Evolutionary conservation across 495 filamentous ascomycete species (phyloP).

Genomic region (Collariella sp.): DNA sequence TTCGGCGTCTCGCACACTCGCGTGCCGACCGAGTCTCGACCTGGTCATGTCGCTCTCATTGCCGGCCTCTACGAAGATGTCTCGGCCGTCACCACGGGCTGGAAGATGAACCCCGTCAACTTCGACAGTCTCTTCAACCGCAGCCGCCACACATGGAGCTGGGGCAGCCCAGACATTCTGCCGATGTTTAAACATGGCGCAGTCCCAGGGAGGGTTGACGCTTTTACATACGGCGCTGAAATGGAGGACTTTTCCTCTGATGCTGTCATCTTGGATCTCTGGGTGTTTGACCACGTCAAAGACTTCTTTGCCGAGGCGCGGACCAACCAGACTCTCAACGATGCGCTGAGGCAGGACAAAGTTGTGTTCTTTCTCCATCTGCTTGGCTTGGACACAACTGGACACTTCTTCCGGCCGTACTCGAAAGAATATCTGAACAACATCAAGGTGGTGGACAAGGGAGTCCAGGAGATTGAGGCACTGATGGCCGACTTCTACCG

Average conservation of each 20-base stretch:
- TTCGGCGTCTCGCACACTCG: conserved; percentile 98
- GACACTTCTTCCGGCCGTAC: conserved; percentile 82
- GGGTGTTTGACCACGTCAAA: conserved; percentile 94
- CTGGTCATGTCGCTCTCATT: conserved; percentile 95
- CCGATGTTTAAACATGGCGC: conserved; percentile 96
- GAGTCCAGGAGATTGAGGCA: conserved; percentile 71
- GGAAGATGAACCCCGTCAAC: conserved; percentile 97
- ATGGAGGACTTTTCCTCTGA: conserved; percentile 84
- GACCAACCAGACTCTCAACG: conserved; percentile 65
- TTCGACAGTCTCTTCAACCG: conserved; percentile 99
- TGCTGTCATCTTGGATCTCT: conserved; percentile 72
- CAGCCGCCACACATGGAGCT: conserved; percentile 95
- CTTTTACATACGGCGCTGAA: conserved; percentile 73
- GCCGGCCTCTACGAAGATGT: conserved; percentile 98
- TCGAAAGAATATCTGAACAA: conserved; percentile 93
- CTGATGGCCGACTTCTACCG: conserved; percentile 82
- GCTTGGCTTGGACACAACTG: conserved; percentile 89
- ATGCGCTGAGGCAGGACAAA: conserved; percentile 70
- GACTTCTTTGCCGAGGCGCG: conserved; percentile 72
- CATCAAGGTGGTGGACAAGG: conserved; percentile 87
- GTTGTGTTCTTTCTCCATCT: conserved; percentile 95
- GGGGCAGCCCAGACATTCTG: conserved; percentile 96
- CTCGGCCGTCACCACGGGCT: conserved; percentile 92
- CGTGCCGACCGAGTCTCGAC: conserved; percentile 93
- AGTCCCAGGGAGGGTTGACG: conserved; percentile 75